Evolutionary conservation across 352 stramenopile genomes (phyloP).

Genomic region (Phytopythium sindhum): DNA sequence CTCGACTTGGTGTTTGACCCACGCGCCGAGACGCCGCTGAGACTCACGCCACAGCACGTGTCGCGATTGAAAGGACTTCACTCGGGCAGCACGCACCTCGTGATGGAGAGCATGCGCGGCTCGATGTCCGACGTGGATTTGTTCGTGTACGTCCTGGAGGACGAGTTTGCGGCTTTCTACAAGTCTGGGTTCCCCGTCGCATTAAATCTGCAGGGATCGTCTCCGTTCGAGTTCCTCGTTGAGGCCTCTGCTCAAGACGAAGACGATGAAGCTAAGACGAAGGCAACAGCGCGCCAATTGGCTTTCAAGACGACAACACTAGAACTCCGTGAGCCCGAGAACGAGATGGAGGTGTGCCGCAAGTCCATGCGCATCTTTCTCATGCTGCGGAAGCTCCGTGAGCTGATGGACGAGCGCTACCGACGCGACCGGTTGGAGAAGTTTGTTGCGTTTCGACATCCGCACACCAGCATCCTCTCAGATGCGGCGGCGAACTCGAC

Average conservation of each 20-base stretch:
- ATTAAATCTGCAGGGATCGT: constrained; percentile 57
- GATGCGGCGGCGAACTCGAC: constrained; percentile 22
- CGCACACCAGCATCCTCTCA: constrained; percentile 47
- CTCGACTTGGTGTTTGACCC: constrained; percentile 56
- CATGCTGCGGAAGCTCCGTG: constrained; percentile 46
- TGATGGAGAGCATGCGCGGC: constrained; percentile 84
- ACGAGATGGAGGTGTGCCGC: constrained; percentile 70
- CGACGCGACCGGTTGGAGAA: constrained; percentile 43
- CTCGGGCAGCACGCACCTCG: constrained; percentile 60
- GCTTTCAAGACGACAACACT: constrained; percentile 26
- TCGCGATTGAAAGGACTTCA: constrained; percentile 48
- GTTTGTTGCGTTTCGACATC: constrained; percentile 53
- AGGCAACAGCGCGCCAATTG: constrained; percentile 11
- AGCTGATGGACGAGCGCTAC: constrained; percentile 46
- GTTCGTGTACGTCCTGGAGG: constrained; percentile 80
- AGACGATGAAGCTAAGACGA: constrained; percentile 3
- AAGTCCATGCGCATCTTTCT: constrained; percentile 74
- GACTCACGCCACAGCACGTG: constrained; percentile 18
- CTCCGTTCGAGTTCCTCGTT: constrained; percentile 66
- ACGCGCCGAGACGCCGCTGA: constrained; percentile 14
- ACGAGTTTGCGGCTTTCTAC: constrained; percentile 55
- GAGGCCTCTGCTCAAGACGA: constrained; percentile 20
- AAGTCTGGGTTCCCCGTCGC: constrained; percentile 40
- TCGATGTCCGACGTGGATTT: constrained; percentile 74
- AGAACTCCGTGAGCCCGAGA: constrained; percentile 42